Evolutionary conservation across 495 filamentous ascomycete species (phyloP), one percentile per base, ranked within the genome.

Genomic region (Usnea hakonensis): DNA sequence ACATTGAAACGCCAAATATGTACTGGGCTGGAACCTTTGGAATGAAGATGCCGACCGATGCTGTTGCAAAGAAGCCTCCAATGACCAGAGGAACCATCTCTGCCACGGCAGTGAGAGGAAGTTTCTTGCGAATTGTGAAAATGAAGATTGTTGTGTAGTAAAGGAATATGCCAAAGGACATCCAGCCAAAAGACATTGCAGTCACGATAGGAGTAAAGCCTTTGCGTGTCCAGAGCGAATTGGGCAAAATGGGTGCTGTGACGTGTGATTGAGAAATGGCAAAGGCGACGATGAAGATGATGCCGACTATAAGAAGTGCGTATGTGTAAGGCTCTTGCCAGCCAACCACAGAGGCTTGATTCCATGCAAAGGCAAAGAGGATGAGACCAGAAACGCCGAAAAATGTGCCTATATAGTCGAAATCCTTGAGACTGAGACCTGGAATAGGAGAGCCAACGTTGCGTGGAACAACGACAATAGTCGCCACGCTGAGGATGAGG

Each of bases 281-380:
- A 67, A 89, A 89, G 2, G 72, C 55, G 2, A 58, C 72, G 19
- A 87, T 64, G 11, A 79, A 62, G 11, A 85, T 36, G 37, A 84
- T 53, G 3, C 85, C 83, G 23, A 86, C 37, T 35, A 84, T 78
- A n/a, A 89, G 74, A 26, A 81, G 71, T 2, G 77, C 70, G 60
- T 82, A 84, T 50, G 72, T 73, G 56, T 85, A 82, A 0, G 82
- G 76, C 28, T 70, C 68, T 21, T 64, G 36, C 86, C 85, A 90
- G 7, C 83, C 83, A 2, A 81, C 81, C 14, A 81, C 64, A 0
- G 83, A 74, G 0, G 75, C 85, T 63, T 87, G 84, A 61, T 87
- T 88, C 82, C 78, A 83, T 0, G 81, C 74, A 60, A 85, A 77
- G 63, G 85, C 85, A 70, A 85, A 72, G 5, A 88, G 72, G 3